Evolutionary conservation across 768 basidiomycete genomes (phyloP), one percentile per base, ranked within the genome.

Genomic region (Rhodosporidiobolus sp.): DNA sequence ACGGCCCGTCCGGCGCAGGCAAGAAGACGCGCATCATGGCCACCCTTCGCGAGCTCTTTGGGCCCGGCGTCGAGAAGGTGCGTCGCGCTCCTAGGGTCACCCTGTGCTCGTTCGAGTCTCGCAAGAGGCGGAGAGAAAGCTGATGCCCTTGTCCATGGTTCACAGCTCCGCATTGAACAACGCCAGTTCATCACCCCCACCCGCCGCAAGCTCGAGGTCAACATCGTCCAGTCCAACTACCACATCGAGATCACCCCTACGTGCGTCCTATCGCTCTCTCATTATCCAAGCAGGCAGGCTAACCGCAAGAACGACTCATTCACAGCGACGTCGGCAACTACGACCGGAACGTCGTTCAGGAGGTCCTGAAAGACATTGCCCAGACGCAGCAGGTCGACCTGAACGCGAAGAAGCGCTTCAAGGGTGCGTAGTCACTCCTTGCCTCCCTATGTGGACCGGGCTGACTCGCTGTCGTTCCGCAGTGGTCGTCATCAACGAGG

Each of bases 401-500:
- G 74, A 91, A 87, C 79, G 95, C 95, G 6, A 94, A 90, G 80
- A 94, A 99, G 77, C 86, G 91, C 68, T 99, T 99, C 83, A 99
- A 99, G 85, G 94, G 95, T 93, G 22, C 16, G 53, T 46, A 54
- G 26, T 54, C 24, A 56, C 28, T 46, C 17, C 34, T 69, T 69
- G 43, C 72, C 63, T 69, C 19, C 30, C 1, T 57, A 1, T 12
- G 4, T 16, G 1, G 28, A 12, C 34, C 35, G 14, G 34, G 32
- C 52, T 68, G 10, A 60, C 46, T 20, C 26, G 7, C 14, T 63
- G 34, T 59, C 66, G 48, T 12, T 30, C 11, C 57, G 11, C 75
- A 97, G 95, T 94, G n/a, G 94, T 99, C 62, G 86, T 99, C 69
- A 96, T 99, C 79, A 97, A 98, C 77, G 95, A 97, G 82, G 95